A percentile compares a stretch with the other conserved stretches of the same genome.
Conservation (phyloP, 768 basidiomycete genomes). For the Boletus fagicola region DNA sequence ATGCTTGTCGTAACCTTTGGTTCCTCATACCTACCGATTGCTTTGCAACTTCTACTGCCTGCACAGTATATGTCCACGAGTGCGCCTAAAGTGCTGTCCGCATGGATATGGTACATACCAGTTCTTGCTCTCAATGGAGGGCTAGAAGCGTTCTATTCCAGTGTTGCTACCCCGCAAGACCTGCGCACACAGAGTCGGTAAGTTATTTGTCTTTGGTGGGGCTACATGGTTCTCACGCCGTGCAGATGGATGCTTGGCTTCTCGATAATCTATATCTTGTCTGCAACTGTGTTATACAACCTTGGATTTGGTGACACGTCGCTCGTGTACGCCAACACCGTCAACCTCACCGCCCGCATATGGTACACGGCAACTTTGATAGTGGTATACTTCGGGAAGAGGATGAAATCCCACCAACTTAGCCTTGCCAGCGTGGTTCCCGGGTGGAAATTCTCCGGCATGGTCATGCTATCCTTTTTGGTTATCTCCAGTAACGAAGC, state of each 20-base stretch:
- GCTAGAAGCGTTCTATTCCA: conserved; percentile 86
- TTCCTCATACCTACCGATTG: conserved; percentile 68
- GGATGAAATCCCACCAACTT: conserved; percentile 15
- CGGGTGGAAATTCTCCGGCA: conserved; percentile 26
- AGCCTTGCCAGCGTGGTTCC: conserved; percentile 19
- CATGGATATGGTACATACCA: conserved; percentile 89
- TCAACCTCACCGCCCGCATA: conserved; percentile 63
- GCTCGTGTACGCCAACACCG: conserved; percentile 74
- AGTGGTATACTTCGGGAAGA: conserved; percentile 43
- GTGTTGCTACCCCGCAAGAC: conserved; percentile 66
- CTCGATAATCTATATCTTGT: conserved; percentile 62
- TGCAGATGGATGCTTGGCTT: conserved; percentile 75
- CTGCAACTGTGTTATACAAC: conserved; percentile 47
- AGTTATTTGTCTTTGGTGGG: conserved; percentile 14
- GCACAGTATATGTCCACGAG: conserved; percentile 68
- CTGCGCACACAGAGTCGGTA: conserved; percentile 67
- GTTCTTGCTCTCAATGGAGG: conserved; percentile 87
- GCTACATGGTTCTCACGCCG: conserved; percentile 1
- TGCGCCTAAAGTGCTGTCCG: conserved; percentile 70
- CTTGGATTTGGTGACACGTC: conserved; percentile 59
- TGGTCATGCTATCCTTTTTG: conserved; percentile 24
- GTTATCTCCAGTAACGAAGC: conserved; percentile 21
- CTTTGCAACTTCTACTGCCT: conserved; percentile 70
- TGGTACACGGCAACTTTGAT: conserved; percentile 56
- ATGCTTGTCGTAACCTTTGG: conserved; percentile 74